These are phyloP conservation scores for Lipomyces yarrowii DNA, from an alignment of 1,139 yeast species.

Conservation along the genomic window DNA sequence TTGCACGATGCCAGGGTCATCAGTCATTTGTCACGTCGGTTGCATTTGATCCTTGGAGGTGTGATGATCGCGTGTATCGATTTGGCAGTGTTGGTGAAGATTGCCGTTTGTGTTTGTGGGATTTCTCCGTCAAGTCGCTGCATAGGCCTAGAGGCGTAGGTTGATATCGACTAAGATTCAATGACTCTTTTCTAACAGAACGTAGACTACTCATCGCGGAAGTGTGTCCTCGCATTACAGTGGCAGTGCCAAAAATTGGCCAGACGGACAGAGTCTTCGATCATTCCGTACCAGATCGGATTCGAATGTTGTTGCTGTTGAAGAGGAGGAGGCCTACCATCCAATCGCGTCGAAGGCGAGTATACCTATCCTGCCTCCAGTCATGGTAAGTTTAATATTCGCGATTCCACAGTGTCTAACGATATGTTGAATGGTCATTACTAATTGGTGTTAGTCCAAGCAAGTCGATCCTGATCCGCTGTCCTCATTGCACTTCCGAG, in stretches of 20 bases:
- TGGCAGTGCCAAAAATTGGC: not conserved
- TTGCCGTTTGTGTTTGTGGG: conserved; percentile 70
- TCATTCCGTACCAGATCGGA: conserved; percentile 22
- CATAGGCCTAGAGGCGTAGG: conserved; percentile 38
- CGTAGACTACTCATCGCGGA: conserved; percentile 19
- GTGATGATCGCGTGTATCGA: conserved; percentile 51
- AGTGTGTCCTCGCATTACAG: conserved; percentile 21
- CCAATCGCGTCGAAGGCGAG: conserved; percentile 31
- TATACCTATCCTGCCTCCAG: conserved; percentile 33
- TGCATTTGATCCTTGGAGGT: conserved; percentile 47
- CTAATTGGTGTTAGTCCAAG: conserved; percentile 16
- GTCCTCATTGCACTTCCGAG: conserved; percentile 28
- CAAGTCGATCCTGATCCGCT: conserved; percentile 33
- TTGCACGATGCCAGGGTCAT: conserved; percentile 62
- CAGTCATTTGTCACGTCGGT: conserved; percentile 63
- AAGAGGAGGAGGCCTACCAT: conserved; percentile 32
- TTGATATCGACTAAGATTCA: not conserved
- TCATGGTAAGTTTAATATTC: conserved; percentile 24
- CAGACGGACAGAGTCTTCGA: conserved; percentile 9
- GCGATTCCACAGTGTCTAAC: not conserved
- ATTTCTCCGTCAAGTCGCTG: conserved; percentile 65
- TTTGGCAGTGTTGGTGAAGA: conserved; percentile 72
- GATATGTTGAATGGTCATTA: not conserved
- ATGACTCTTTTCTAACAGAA: not conserved
- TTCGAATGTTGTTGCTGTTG: conserved; percentile 24